Evolutionary conservation across 345 rosid genomes (phyloP), one percentile per base, ranked within the genome.

Genomic region (Linum usitatissimum): DNA sequence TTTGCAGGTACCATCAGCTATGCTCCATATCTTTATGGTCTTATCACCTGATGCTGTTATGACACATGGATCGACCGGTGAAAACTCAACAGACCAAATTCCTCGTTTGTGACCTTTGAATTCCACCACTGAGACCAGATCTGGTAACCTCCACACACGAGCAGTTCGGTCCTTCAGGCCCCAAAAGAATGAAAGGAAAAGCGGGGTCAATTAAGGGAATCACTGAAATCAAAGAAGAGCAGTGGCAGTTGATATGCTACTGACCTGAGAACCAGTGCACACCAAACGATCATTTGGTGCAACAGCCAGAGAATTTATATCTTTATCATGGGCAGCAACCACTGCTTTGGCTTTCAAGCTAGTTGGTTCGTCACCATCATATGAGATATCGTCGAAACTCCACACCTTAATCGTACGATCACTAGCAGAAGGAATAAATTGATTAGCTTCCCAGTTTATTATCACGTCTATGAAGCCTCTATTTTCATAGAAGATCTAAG

Each of bases 321-420:
- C 97, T 70, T 90, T 93, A 66, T 84, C 85, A 69, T 93, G 99
- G 23, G 99, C 97, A 40, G 94, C 90, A 3, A 93, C 91, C 69
- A 84, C 86, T 77, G 97, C 91, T 81, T 86, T 90, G 49, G 86
- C 75, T 79, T 84, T 93, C 80, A 93, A 86, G 75, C 68, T 69
- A 62, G 76, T 56, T 57, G 94, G 90, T 64, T 83, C 82, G 64
- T 79, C 84, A 3, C 57, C 57, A 66, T 78, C 77, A 64, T 86
- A 83, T 38, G 86, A 73, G 67, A 87, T 70, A 40, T 80, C 88
- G 71, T 90, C 94, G 53, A 81, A 68, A 75, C 77, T 84, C 99
- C 99, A 93, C 30, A 93, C 94, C 78, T 86, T 93, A 58, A 90
- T 80, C n/a, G 97, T 93, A 58, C 81, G 94, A 81, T 93, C 99